Base-by-base conservation (phyloP, 441 rosid species). In the Arabidopsis hybrid region DNA sequence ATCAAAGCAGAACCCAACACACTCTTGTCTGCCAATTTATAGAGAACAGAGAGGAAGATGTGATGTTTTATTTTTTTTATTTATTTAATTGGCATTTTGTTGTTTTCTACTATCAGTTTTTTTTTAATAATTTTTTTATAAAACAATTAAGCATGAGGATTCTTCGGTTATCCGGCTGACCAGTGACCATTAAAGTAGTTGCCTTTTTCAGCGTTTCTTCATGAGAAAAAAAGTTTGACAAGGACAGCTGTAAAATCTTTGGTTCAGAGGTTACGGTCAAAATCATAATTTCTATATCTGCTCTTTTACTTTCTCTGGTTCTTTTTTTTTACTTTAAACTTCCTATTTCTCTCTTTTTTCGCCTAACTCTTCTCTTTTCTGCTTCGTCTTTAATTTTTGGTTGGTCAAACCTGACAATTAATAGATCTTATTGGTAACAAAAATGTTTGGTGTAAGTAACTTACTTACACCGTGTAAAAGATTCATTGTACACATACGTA, bases 1-100 rank as follows among this genome's bases (percentile, higher is more conserved):
- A 73, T 47, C 78, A 5, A 68, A 72, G 76, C 77, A 67, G 74
- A 53, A 52, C 53, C 50, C 31, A 71, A 65, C 38, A 51, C 61
- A 60, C 16, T 34, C 66, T 70, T 77, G 80, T 60, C 80, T 71
- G 80, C 68, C 57, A 77, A 77, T 62, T 77, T 77, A 77, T 77
- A 77, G 69, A 72, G 77, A 72, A 43, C 56, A 78, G 81, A 78
- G 78, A 68, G 61, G 66, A 73, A 61, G 75, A 74, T 75, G 76
- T 83, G 83, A 71, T 82, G 79, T 67, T 69, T 66, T 71, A 29
- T 79, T 82, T 38, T 77, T 46, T 45, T 71, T 46, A 62, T 32
- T 78, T 80, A 61, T 84, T 60, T 18, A 1, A 53, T 16, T 42
- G 8, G 5, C 1, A 9, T 67, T 75, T 67, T 60, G 69, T 74